Conservation (phyloP, 2,329 filamentous ascomycete genomes). For the Myrmaecium sp. region DNA sequence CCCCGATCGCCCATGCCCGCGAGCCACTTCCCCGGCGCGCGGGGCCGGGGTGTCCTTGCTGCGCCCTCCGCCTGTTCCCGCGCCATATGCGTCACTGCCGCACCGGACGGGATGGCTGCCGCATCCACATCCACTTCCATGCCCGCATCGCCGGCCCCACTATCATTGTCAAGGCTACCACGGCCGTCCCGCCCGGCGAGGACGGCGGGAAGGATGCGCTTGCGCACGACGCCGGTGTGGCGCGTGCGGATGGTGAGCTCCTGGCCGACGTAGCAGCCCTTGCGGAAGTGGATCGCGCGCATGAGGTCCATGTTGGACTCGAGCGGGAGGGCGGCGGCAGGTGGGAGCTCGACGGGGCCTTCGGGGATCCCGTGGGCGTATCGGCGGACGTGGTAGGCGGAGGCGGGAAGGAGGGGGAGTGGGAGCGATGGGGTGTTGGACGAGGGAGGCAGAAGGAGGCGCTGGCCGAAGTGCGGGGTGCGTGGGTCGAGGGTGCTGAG, state of each 20-base stretch:
- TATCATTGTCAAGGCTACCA: too few species aligned
- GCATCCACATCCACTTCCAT: too few species aligned
- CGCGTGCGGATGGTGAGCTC: slow-evolving; percentile 91
- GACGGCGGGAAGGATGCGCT: slow-evolving; percentile 74
- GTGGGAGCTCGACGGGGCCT: slow-evolving; percentile 61
- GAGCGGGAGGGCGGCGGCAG: slow-evolving; percentile 59
- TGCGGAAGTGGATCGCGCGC: slow-evolving; percentile 76
- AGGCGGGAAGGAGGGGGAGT: slow-evolving; percentile 2
- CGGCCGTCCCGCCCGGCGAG: too few species aligned
- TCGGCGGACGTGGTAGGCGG: slow-evolving; percentile 17
- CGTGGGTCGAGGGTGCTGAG: neutral
- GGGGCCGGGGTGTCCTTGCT: too few species aligned
- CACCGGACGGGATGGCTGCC: too few species aligned
- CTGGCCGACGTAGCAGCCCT: slow-evolving; percentile 94
- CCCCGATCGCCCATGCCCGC: too few species aligned
- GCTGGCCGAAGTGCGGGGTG: slow-evolving; percentile 10
- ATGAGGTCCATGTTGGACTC: slow-evolving; percentile 82
- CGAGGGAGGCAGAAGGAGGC: slow-evolving; percentile 1
- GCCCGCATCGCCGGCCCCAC: too few species aligned
- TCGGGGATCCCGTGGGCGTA: slow-evolving; percentile 73
- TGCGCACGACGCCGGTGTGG: slow-evolving; percentile 84
- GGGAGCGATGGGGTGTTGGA: slow-evolving; percentile 7
- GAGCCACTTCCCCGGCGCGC: too few species aligned
- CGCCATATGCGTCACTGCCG: too few species aligned
- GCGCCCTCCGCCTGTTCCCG: too few species aligned